Evolutionary conservation across 345 rosid species (phyloP).

Genomic region (Sonneratia caseolaris): DNA sequence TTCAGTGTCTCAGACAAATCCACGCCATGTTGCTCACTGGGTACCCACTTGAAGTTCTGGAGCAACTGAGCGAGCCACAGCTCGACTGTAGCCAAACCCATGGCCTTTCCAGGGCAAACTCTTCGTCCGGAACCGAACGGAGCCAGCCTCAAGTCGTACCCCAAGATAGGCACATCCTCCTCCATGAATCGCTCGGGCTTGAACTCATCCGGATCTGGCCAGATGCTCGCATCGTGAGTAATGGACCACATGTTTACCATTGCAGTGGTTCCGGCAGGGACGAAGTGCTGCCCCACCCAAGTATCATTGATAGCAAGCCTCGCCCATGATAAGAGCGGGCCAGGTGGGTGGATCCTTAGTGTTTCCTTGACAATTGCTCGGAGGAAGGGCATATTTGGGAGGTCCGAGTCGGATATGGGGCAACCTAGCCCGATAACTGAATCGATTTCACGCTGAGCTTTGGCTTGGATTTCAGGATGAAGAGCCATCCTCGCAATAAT

Average conservation of each 20-base stretch:
- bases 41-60: conserved; percentile 28
- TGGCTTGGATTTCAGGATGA: conserved; percentile 47
- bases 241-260: conserved; percentile 98
- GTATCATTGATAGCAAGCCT: conserved; percentile 67
- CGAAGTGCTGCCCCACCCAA: conserved; percentile 32
- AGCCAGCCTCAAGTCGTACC: conserved; percentile 34
- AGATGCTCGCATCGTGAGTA: conserved; percentile 46
- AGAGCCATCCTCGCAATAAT: conserved; percentile 49
- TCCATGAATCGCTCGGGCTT: conserved; percentile 57
- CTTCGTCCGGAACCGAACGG: conserved; percentile 44
- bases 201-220: conserved; percentile 45
- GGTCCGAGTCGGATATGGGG: conserved; percentile 44
- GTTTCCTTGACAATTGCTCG: conserved; percentile 71
- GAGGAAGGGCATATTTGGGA: conserved; percentile 45
- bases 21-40: conserved; percentile 9
- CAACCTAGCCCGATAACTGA: conserved; percentile 18
- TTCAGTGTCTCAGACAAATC: conserved; percentile 32
- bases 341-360: conserved; percentile 75
- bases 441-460: conserved; percentile 57
- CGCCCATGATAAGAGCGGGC: conserved; percentile 89
- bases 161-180: conserved; percentile 36
- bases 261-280: conserved; percentile 77
- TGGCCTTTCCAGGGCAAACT: conserved; percentile 44
- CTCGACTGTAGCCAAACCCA: conserved; percentile 45
- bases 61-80: conserved; percentile 47